Percentiles rank a stretch among this genome's conserved stretches.
These are phyloP conservation scores for Astrephomene gubernaculifera DNA, from an alignment of 139 green algal genomes.

Conservation along the genomic window DNA sequence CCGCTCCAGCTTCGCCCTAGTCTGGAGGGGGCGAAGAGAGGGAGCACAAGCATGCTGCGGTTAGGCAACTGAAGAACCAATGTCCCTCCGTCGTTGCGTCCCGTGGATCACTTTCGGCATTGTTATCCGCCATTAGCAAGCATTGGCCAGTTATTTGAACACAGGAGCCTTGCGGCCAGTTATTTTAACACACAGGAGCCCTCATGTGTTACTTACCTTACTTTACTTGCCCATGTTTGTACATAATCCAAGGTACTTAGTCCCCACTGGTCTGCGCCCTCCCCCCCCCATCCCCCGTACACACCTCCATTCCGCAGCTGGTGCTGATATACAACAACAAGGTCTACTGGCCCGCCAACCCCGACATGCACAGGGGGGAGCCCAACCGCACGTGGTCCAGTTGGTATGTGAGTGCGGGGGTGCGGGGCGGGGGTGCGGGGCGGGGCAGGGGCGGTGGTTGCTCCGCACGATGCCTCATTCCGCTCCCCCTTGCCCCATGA, in stretches of 20 bases:
- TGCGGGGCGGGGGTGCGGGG: not conserved
- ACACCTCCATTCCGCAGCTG: not conserved
- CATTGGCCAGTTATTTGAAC: not conserved
- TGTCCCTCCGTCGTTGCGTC: too few species aligned
- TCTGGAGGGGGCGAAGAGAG: too few species aligned
- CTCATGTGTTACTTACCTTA: not conserved
- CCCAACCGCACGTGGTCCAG: not conserved
- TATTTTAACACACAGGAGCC: not conserved
- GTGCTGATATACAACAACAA: constrained; percentile 14
- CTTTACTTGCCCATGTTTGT: not conserved
- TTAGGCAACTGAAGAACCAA: too few species aligned
- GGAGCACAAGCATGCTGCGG: too few species aligned
- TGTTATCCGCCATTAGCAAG: too few species aligned
- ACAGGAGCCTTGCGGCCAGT: not conserved
- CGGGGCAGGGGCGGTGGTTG: not conserved
- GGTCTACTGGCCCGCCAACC: not conserved
- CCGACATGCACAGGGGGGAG: not conserved
- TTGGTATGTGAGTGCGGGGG: not conserved
- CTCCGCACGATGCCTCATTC: too few species aligned
- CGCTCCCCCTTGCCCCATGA: too few species aligned
- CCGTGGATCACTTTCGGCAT: too few species aligned
- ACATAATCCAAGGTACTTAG: not conserved
- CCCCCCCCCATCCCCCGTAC: not conserved
- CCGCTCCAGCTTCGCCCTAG: too few species aligned
- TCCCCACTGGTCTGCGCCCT: not conserved